Conservation (phyloP, 1,139 yeast genomes). For the Suhomyces atakaporum region DNA sequence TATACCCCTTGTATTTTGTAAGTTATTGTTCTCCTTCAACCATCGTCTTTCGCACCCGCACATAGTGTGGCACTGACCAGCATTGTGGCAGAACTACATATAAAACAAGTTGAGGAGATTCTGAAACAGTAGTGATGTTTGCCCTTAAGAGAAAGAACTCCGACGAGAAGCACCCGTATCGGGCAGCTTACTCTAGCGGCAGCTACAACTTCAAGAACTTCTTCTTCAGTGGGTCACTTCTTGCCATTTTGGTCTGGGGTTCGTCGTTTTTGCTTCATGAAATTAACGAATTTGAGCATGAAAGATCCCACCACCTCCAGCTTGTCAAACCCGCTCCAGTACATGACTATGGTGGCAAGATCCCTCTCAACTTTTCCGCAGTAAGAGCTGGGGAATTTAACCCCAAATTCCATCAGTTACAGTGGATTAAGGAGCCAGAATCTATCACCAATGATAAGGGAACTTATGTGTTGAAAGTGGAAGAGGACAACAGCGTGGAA, state of each 20-base stretch:
- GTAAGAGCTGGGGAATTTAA: constrained; percentile 53
- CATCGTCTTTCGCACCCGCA: background rate
- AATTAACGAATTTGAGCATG: constrained; percentile 22
- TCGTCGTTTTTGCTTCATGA: constrained; percentile 34
- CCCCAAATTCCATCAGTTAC: constrained; percentile 54
- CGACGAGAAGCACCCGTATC: constrained; percentile 13
- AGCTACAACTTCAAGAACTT: constrained; percentile 16
- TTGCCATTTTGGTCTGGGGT: constrained; percentile 43
- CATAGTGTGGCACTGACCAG: background rate
- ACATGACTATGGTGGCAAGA: constrained; percentile 24
- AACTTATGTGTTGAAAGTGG: constrained; percentile 49
- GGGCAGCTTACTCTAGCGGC: constrained; percentile 4
- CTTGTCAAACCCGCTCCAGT: background rate
- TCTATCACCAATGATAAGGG: constrained; percentile 50
- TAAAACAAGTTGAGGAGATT: no score
- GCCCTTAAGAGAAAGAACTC: constrained; percentile 17
- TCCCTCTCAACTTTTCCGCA: constrained; percentile 32
- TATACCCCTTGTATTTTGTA: background rate
- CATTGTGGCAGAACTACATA: background rate
- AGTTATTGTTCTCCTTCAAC: background rate
- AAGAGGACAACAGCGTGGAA: constrained; percentile 20
- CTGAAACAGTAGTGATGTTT: constrained; percentile 7
- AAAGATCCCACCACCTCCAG: background rate
- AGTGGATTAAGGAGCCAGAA: constrained; percentile 64
- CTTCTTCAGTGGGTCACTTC: constrained; percentile 24